These are phyloP conservation scores for Blumeriella jaapii DNA, from an alignment of 2,329 filamentous ascomycete species.

Conservation along the genomic window DNA sequence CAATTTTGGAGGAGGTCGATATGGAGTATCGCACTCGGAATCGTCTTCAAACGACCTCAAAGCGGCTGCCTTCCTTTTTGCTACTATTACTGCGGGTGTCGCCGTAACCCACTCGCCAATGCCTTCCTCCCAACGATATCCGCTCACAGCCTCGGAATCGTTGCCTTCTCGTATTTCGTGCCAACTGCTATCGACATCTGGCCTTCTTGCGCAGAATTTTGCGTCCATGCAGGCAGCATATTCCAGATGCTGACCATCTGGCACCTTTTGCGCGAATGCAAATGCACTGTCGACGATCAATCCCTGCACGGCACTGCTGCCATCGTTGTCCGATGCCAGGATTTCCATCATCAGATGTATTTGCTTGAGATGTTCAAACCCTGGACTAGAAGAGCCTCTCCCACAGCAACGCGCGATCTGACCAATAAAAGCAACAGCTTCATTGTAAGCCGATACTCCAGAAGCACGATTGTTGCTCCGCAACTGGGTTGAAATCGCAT, in stretches of 20 bases:
- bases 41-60: constrained; percentile 8
- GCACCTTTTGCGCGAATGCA: constrained; percentile 24
- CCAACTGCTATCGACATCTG: constrained; percentile 2
- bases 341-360: constrained; percentile 1
- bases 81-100: constrained; percentile 30
- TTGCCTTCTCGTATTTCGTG: neutral
- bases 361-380: constrained; percentile 29
- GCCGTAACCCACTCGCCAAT: constrained; percentile 45
- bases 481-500: constrained; percentile 8
- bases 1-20: constrained; percentile 10
- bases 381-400: constrained; percentile 28
- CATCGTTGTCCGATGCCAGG: constrained; percentile 22
- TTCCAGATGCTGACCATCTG: constrained; percentile 21
- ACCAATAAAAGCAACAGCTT: constrained; percentile 30
- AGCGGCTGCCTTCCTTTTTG: constrained; percentile 17
- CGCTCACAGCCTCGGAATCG: constrained; percentile 7
- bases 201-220: constrained; percentile 12
- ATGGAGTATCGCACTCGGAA: constrained; percentile 16
- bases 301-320: constrained; percentile 13
- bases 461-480: neutral
- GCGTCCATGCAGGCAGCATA: constrained; percentile 23
- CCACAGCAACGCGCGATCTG: constrained; percentile 38
- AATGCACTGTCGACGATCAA: constrained; percentile 27
- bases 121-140: constrained; percentile 42
- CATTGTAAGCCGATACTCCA: constrained; percentile 7